Evolutionary conservation across 2,329 filamentous ascomycete genomes (phyloP).

Genomic region (Botrytis squamosa): DNA sequence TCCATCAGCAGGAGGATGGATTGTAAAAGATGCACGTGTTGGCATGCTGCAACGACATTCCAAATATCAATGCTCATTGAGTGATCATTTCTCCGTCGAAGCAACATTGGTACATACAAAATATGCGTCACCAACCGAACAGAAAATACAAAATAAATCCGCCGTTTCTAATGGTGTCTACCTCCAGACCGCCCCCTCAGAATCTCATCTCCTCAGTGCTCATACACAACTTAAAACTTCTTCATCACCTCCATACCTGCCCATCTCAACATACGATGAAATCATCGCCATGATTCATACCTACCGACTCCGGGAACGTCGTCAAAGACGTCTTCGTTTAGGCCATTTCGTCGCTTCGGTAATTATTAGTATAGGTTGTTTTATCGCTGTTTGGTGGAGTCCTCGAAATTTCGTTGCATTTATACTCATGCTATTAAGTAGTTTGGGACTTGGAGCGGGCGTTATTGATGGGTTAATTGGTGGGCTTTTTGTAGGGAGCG

Average conservation of each 20-base stretch:
- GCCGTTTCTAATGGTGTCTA: conserved; percentile 34
- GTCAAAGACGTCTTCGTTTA: conserved; percentile 70
- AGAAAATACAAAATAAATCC: conserved; percentile 27
- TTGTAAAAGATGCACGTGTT: conserved; percentile 68
- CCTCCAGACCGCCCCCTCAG: conserved; percentile 29
- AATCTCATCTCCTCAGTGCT: conserved; percentile 8
- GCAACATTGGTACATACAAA: conserved; percentile 57
- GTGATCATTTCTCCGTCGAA: conserved; percentile 92
- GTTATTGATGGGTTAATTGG: conserved; percentile 83
- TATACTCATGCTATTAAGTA: conserved; percentile 74
- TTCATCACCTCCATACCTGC: conserved; percentile 38
- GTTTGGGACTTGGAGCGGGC: conserved; percentile 72
- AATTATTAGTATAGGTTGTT: conserved; percentile 67
- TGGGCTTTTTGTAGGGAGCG: conserved; percentile 79
- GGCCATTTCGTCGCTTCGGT: conserved; percentile 71
- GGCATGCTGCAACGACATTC: conserved; percentile 82
- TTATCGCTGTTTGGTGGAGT: conserved; percentile 83
- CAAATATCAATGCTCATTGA: conserved; percentile 77
- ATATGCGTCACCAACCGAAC: conserved; percentile 23
- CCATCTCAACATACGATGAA: conserved; percentile 61
- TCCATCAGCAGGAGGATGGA: conserved; percentile 53
- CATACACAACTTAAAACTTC: conserved; percentile 29
- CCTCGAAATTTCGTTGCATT: conserved; percentile 76
- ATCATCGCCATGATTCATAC: conserved; percentile 68
- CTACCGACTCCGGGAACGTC: conserved; percentile 69